These are phyloP conservation scores for Boletus insuetus DNA, from an alignment of 768 basidiomycete genomes.

Conservation along the genomic window DNA sequence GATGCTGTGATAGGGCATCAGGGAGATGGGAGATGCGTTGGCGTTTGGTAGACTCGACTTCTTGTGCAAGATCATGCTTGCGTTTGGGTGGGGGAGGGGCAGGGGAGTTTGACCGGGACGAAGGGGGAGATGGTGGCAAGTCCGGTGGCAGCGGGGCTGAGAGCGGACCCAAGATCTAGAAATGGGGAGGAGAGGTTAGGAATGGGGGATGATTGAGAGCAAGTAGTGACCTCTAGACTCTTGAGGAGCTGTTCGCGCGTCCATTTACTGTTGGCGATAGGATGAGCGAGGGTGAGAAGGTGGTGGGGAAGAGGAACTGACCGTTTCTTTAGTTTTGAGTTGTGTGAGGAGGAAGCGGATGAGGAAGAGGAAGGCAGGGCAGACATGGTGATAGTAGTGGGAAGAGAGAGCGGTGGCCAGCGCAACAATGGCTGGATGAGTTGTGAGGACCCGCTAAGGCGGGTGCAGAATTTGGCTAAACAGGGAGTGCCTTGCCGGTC, in stretches of 20 bases:
- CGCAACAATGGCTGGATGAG: conserved; percentile 42
- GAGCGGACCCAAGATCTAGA: conserved; percentile 41
- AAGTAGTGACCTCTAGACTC: conserved; percentile 37
- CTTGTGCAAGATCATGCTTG: conserved; percentile 30
- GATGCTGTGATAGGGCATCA: conserved; percentile 28
- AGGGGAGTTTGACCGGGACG: conserved; percentile 43
- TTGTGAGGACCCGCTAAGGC: conserved; percentile 31
- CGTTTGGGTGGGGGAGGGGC: conserved; percentile 37
- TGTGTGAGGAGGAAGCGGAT: conserved; percentile 19
- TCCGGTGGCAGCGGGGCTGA: conserved; percentile 42
- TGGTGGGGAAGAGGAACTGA: conserved; percentile 17
- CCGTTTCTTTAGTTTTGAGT: conserved; percentile 34
- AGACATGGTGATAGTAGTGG: conserved; percentile 39
- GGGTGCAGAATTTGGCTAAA: conserved; percentile 35
- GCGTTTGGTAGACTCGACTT: conserved; percentile 30
- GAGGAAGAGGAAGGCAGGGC: conserved; percentile 26
- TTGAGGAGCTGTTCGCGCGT: conserved; percentile 39
- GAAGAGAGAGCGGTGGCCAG: conserved; percentile 39
- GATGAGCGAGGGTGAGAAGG: conserved; percentile 22
- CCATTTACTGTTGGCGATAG: conserved; percentile 31
- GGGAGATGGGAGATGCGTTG: conserved; percentile 26
- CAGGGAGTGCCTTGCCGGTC: conserved; percentile 36
- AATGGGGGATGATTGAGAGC: conserved; percentile 1
- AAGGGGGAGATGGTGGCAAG: conserved; percentile 45
- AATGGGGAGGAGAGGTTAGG: conserved; percentile 15